phyloP scores from a whole-genome alignment of 2,329 filamentous ascomycete genomes.

The Fusarium duplospermum region DNA sequence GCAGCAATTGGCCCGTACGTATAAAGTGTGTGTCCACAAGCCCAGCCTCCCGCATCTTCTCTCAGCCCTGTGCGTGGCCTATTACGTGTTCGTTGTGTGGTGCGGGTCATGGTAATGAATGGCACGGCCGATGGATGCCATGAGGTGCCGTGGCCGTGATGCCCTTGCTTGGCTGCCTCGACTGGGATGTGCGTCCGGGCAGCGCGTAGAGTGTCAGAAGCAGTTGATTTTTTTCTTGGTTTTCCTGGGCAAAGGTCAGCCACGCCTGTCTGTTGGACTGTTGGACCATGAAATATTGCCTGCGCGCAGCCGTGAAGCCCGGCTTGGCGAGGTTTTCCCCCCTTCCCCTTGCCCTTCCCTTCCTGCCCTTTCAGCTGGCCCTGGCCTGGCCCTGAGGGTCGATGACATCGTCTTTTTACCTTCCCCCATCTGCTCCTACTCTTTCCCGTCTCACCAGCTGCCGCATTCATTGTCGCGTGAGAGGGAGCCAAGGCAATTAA shows the following conservation, averaged over 20 bases:
- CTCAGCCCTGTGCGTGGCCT: conserved; percentile 33
- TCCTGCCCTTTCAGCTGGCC: neutral
- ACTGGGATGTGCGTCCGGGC: neutral
- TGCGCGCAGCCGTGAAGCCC: conserved; percentile 26
- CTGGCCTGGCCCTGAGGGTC: neutral
- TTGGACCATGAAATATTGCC: conserved; percentile 13
- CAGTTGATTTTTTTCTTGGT: conserved; percentile 5
- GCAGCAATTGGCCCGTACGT: conserved; percentile 20
- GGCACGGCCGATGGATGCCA: conserved; percentile 15
- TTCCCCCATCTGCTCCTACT: neutral
- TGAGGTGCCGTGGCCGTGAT: conserved; percentile 19
- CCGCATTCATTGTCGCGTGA: conserved; percentile 28
- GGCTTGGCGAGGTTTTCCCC: conserved; percentile 30
- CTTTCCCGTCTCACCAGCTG: conserved; percentile 16
- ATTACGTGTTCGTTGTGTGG: conserved; percentile 36
- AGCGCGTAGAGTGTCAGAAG: neutral
- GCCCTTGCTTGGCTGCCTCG: neutral
- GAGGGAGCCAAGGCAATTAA: conserved; percentile 24
- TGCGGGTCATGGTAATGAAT: conserved; percentile 29
- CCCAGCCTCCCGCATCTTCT: neutral
- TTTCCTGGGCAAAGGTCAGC: conserved; percentile 3
- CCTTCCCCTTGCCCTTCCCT: neutral
- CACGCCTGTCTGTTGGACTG: neutral
- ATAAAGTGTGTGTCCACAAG: neutral
- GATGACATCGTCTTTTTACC: conserved; percentile 28